A percentile compares a stretch with the other conserved stretches of the same genome.
Conservation (phyloP, 2,329 filamentous ascomycete genomes). For the Neonectria ditissima region DNA sequence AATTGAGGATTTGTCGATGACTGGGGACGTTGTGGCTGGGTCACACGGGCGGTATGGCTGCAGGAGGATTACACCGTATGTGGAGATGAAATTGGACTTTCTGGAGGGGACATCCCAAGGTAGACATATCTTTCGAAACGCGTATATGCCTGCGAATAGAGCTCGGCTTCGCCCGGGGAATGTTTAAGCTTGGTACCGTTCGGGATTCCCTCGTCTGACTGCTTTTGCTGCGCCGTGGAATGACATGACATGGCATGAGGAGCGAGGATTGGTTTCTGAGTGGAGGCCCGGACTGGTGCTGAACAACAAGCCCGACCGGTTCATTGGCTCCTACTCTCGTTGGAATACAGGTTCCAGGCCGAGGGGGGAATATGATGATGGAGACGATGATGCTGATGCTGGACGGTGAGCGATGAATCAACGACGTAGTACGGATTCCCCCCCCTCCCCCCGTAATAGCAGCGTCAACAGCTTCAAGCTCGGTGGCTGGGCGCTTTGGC, state of each 20-base stretch:
- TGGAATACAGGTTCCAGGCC: not conserved
- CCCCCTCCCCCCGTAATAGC: no score
- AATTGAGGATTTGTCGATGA: constrained; percentile 1
- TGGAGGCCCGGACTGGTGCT: not conserved
- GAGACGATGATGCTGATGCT: not conserved
- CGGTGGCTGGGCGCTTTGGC: not conserved
- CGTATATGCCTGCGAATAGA: not conserved
- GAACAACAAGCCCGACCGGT: not conserved
- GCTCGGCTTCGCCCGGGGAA: constrained; percentile 1
- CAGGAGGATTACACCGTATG: constrained; percentile 9
- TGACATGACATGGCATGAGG: not conserved
- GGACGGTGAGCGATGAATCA: not conserved
- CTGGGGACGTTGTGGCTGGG: constrained; percentile 22
- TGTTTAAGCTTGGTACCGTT: not conserved
- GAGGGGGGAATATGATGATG: not conserved
- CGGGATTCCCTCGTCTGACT: not conserved
- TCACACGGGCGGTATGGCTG: constrained; percentile 18
- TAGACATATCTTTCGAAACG: constrained; percentile 22
- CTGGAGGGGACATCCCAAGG: constrained; percentile 1
- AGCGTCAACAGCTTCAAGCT: not conserved
- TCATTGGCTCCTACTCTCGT: not conserved
- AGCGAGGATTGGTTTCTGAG: not conserved
- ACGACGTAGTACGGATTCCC: not conserved
- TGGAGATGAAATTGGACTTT: constrained; percentile 2
- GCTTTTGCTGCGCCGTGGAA: constrained; percentile 12